Evolutionary conservation across 169 alveolate species (phyloP), one percentile per base, ranked within the genome.

Genomic region (Cryptosporidium andersoni): DNA sequence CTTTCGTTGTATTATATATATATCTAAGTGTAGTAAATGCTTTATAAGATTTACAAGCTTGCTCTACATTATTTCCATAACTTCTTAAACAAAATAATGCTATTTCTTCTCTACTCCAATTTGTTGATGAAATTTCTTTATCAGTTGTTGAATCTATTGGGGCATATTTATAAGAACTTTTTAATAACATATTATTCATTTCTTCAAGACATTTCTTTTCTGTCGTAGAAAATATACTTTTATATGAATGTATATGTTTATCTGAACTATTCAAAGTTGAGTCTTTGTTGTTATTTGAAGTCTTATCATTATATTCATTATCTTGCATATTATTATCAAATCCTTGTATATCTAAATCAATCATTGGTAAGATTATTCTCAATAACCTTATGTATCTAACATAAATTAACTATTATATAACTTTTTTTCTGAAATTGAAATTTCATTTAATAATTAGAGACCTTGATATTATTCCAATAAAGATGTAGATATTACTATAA

Each of bases 11-110:
- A 48, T 74, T 74, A 45, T 55, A 74, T 43, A 43, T 74, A 49
- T 51, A 58, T 68, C 55, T 74, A 66, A 74, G 55, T 45, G 62
- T 74, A 3, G 85, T 74, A 43, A 74, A 74, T 1, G 51, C 55
- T 43, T 74, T 74, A 43, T 74, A 74, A 6, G 85, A 55, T 25
- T 74, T 74, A 8, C 55, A 16, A 9, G 85, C 85, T 43, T 48
- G 55, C 49, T 74, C 45, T 43, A 74, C 49, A 58, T 74, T 55
- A 36, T 58, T 58, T 12, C 60, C 48, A 58, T 58, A 43, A 36
- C 85, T 74, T 36, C 85, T 74, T 9, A 74, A 43, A 40, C 85
- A 74, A 58, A 74, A 74, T 8, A 74, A 53, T 14, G 85, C 85
- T 3, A 74, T 74, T 14, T 74, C 85, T 12, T 74, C 85, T 56